Evolutionary conservation across 1,139 yeast species (phyloP).

Genomic region (Candida pseudoviswanathii): DNA sequence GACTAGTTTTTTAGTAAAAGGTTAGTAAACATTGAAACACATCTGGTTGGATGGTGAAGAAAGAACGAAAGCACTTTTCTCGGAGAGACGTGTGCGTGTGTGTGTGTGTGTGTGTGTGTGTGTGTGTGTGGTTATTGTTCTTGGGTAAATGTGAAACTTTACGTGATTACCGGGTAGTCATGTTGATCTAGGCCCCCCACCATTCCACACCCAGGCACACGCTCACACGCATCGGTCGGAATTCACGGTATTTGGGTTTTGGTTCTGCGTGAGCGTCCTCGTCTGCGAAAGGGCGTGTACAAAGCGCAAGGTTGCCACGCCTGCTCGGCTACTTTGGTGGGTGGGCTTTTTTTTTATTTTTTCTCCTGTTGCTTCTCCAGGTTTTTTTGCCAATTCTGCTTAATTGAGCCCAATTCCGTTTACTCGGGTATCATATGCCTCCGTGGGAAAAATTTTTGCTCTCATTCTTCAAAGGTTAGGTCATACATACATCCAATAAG

Average conservation of each 20-base stretch:
- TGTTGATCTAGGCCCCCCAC: background rate
- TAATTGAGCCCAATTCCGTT: background rate
- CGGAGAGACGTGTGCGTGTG: too few species aligned
- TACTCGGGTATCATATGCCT: background rate
- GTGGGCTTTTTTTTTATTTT: too few species aligned
- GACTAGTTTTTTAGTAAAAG: slow-evolving; percentile 18
- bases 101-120: too few species aligned
- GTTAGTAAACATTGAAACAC: slow-evolving; percentile 4
- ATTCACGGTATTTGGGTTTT: background rate
- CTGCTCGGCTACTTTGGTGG: too few species aligned
- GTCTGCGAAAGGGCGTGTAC: too few species aligned
- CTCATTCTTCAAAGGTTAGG: too few species aligned
- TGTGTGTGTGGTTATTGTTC: background rate
- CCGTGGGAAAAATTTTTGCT: too few species aligned
- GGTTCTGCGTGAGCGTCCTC: background rate
- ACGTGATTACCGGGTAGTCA: slow-evolving; percentile 1
- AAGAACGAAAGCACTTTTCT: too few species aligned
- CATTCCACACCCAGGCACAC: background rate
- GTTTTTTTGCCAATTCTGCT: background rate
- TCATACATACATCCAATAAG: slow-evolving; percentile 32
- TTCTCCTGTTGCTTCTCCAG: background rate
- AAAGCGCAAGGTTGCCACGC: too few species aligned
- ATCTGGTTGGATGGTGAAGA: background rate
- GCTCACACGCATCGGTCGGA: background rate
- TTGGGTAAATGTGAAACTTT: background rate